A percentile compares a stretch with the other conserved stretches of the same genome.
Evolutionary conservation across 2,329 filamentous ascomycete species (phyloP).

Genomic region (Colletotrichum liaoningense): DNA sequence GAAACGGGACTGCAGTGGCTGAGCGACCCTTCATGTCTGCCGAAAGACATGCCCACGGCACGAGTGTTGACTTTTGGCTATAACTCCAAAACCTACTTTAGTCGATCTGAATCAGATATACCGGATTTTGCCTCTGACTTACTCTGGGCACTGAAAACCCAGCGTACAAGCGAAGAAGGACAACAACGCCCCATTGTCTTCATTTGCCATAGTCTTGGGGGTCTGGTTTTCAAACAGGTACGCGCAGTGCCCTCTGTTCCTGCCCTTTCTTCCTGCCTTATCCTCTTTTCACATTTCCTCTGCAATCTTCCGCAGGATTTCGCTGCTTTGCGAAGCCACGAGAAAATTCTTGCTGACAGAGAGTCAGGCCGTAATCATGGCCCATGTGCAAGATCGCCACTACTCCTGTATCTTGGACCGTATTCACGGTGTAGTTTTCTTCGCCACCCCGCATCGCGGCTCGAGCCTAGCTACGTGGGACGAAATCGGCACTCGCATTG

Average conservation of each 20-base stretch:
- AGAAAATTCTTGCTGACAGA: background rate
- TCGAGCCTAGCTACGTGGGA: background rate
- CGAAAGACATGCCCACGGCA: background rate
- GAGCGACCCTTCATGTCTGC: background rate
- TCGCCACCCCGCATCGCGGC: background rate
- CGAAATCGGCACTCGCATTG: background rate
- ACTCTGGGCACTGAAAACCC: rapidly evolving
- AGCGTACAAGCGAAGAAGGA: background rate
- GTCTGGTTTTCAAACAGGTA: background rate
- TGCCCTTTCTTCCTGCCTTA: background rate
- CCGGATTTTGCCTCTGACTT: background rate
- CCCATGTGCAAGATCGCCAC: background rate
- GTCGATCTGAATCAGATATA: background rate
- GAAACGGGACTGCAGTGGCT: background rate
- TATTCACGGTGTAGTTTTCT: background rate
- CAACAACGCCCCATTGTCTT: background rate
- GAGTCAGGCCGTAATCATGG: background rate
- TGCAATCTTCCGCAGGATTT: no score
- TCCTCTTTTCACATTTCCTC: no score
- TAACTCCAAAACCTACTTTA: background rate
- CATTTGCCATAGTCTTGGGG: background rate
- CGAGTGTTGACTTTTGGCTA: background rate
- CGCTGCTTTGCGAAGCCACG: no score
- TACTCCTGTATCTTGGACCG: background rate
- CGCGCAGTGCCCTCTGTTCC: background rate